Evolutionary conservation across 1,284 basidiomycete genomes (phyloP).

Genomic region (Leccinum subrobustum): DNA sequence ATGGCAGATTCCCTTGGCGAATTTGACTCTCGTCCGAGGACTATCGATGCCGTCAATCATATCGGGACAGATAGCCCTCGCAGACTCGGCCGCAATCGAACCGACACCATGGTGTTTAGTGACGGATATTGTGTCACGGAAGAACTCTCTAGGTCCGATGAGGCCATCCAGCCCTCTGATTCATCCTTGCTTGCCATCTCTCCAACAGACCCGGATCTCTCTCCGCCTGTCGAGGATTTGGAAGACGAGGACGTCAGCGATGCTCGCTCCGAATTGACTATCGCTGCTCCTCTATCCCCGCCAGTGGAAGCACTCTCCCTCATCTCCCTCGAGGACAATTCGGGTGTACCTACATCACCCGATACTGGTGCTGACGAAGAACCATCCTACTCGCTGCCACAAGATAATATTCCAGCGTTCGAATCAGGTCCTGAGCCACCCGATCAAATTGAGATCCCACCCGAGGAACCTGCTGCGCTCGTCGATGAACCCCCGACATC

Average conservation of each 20-base stretch:
- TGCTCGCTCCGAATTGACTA: conserved; percentile 20
- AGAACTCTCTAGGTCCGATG: conserved; percentile 39
- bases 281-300: conserved; percentile 25
- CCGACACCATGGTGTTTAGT: conserved; percentile 76
- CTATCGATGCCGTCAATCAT: conserved; percentile 20
- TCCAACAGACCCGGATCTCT: conserved; percentile 5
- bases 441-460: background rate
- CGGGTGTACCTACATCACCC: background rate
- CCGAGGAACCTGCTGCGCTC: conserved; percentile 1
- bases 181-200: conserved; percentile 15
- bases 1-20: conserved; percentile 15
- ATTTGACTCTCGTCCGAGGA: conserved; percentile 22
- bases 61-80: conserved; percentile 47
- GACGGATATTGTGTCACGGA: conserved; percentile 47
- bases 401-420: conserved; percentile 5
- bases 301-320: conserved; percentile 31
- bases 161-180: background rate
- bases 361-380: background rate
- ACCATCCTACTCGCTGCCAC: background rate
- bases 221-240: conserved; percentile 22
- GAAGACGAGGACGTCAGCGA: conserved; percentile 30
- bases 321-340: conserved; percentile 26
- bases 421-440: conserved; percentile 16
- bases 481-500: conserved; percentile 6
- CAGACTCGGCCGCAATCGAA: conserved; percentile 57